Conservation (phyloP, 1,284 basidiomycete genomes). For the Sanghuangporus sanghuang region DNA sequence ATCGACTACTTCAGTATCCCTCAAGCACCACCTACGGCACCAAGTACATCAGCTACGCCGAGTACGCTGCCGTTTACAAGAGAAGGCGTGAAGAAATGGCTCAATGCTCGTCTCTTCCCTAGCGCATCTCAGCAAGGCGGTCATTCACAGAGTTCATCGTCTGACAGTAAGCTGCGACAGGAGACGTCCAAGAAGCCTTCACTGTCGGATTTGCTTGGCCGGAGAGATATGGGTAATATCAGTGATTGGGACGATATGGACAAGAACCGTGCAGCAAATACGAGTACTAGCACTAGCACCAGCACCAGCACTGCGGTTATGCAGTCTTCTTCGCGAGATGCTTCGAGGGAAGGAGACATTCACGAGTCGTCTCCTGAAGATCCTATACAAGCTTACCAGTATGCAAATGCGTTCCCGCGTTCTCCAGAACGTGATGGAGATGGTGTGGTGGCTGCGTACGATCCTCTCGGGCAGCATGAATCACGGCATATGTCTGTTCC, state of each 20-base stretch:
- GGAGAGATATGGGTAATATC: conserved; percentile 48
- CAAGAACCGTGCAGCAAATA: conserved; percentile 21
- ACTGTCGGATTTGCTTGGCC: conserved; percentile 55
- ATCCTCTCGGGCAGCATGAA: conserved; percentile 4
- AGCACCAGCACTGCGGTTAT: conserved; percentile 6
- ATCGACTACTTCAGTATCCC: conserved; percentile 42
- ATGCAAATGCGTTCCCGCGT: conserved; percentile 4
- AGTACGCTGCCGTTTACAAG: conserved; percentile 61
- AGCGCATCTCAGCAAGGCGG: conserved; percentile 14
- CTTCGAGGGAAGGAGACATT: conserved; percentile 8
- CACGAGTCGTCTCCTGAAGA: conserved; percentile 17
- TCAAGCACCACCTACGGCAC: conserved; percentile 30
- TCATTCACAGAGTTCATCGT: neutral
- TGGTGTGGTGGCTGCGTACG: neutral
- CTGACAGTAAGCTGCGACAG: conserved; percentile 23
- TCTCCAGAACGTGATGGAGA: neutral
- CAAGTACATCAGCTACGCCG: conserved; percentile 33
- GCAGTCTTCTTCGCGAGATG: conserved; percentile 3
- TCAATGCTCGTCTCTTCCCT: conserved; percentile 40
- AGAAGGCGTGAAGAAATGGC: conserved; percentile 73
- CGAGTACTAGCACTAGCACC: neutral
- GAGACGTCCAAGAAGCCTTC: conserved; percentile 50
- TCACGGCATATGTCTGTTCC: conserved; percentile 26
- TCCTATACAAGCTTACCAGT: conserved; percentile 12
- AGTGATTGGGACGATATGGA: conserved; percentile 62